Conservation (phyloP, 1,284 basidiomycete genomes). For the Pterulicium gracile region DNA sequence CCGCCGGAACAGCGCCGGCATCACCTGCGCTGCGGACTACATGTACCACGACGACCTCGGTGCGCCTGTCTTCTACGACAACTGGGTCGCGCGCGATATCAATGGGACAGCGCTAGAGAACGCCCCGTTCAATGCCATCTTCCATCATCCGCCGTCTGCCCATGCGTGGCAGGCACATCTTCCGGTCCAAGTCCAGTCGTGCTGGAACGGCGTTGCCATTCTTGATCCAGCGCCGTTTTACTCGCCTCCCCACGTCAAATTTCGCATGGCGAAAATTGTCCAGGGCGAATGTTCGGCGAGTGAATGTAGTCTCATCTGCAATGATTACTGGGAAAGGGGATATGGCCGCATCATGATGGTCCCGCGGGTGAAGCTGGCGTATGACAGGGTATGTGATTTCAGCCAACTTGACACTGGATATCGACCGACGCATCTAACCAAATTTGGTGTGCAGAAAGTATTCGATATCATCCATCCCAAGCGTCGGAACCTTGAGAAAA, state of each 20-base stretch:
- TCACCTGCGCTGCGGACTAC: conserved; percentile 94
- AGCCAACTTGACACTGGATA: too few relatives aligned
- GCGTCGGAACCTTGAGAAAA: conserved; percentile 84
- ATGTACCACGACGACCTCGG: conserved; percentile 94
- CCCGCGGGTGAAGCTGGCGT: conserved; percentile 88
- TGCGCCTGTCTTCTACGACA: conserved; percentile 92
- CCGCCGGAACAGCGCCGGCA: conserved; percentile 85
- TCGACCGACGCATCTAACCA: too few relatives aligned
- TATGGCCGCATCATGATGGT: conserved; percentile 96
- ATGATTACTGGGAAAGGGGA: conserved; percentile 88
- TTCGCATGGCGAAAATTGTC: conserved; percentile 81
- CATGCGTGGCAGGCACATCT: conserved; percentile 83
- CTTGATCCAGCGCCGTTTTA: conserved; percentile 92
- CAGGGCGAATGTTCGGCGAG: conserved; percentile 87
- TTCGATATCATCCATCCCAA: conserved; percentile 88
- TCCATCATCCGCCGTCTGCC: conserved; percentile 70
- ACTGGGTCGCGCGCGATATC: conserved; percentile 95
- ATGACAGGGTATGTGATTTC: conserved; percentile 62
- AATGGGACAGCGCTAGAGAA: conserved; percentile 96
- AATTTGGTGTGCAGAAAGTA: conserved; percentile 55
- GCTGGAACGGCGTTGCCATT: conserved; percentile 94
- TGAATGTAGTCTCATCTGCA: conserved; percentile 92
- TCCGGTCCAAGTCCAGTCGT: conserved; percentile 89
- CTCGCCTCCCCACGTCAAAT: conserved; percentile 75
- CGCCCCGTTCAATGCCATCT: conserved; percentile 87